Evolutionary conservation across 371 early-diverging fungal species (phyloP), one percentile per base, ranked within the genome.

Genomic region (Mucor sp.): DNA sequence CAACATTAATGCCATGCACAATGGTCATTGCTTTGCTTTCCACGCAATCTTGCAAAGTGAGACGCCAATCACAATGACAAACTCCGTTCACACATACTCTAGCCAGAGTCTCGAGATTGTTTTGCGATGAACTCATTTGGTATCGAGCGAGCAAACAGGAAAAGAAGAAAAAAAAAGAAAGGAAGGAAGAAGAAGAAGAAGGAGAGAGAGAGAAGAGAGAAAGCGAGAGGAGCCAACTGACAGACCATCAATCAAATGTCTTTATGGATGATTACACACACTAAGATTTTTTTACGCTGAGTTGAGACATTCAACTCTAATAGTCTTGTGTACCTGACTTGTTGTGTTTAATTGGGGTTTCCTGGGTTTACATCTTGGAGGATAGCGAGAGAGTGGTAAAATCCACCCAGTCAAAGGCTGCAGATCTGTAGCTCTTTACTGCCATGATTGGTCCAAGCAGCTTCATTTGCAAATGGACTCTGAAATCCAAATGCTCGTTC

Each of bases 51-150:
- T 63, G 50, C 37, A 73, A 28, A 17, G 74, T 66, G 30, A 73
- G 32, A 30, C 74, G 32, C 74, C 74, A 73, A 63, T 73, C 74
- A 57, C 74, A 73, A 27, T 73, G 74, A 48, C 74, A 73, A 21
- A 68, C 25, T 6, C 63, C 64, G 53, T 73, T 30, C 7, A 66
- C 28, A 27, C 74, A 73, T 11, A 69, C 55, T 47, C 63, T 39
- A 27, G 66, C 44, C 28, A 73, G 41, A 41, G 64, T 62, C 25
- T 65, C 32, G 2, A 58, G 25, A 59, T 59, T 41, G 19, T 14
- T 9, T 19, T 32, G 59, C 1, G 39, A 15, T 21, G 37, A n/a
- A 35, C 37, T 60, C 43, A 41, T 43, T 17, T 50, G 21, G n/a
- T 8, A 27, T 43, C 14, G 8, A 2, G n/a, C 1, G 3, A 6